A percentile compares a stretch with the other conserved stretches of the same genome.
Evolutionary conservation across 2,329 filamentous ascomycete genomes (phyloP).

Genomic region (Fusarium sp.): DNA sequence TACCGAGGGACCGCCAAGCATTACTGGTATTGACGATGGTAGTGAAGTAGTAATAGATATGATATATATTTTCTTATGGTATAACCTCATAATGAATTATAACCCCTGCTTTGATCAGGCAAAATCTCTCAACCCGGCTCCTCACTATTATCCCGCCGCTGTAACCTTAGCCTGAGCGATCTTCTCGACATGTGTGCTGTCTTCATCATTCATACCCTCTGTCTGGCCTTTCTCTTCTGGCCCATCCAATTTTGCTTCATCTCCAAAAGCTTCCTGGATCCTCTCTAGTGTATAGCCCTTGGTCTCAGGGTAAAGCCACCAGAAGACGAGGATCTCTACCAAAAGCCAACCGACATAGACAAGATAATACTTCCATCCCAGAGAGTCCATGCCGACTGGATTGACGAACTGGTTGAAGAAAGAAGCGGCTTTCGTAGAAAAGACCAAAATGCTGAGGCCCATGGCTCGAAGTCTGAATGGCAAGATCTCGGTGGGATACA

Average conservation of each 20-base stretch:
- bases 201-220: background rate
- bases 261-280: slow-evolving; percentile 34
- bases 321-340: slow-evolving; percentile 48
- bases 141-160: background rate
- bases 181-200: slow-evolving; percentile 10
- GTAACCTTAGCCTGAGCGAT: background rate
- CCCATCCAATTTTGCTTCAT: slow-evolving; percentile 11
- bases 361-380: slow-evolving; percentile 43
- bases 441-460: slow-evolving; percentile 30
- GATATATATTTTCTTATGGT: too few species aligned
- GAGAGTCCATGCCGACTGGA: slow-evolving; percentile 47
- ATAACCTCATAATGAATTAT: too few species aligned
- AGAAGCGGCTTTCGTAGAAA: slow-evolving; percentile 31
- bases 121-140: too few species aligned
- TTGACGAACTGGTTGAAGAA: slow-evolving; percentile 42
- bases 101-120: too few species aligned
- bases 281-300: slow-evolving; percentile 55
- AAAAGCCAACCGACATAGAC: slow-evolving; percentile 46
- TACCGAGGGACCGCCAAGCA: too few species aligned
- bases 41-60: too few species aligned
- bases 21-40: too few species aligned
- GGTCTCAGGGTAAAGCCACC: slow-evolving; percentile 62
- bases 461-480: slow-evolving; percentile 34
- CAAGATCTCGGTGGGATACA: slow-evolving; percentile 33
- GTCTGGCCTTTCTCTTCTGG: slow-evolving; percentile 10